These are phyloP conservation scores for Trametes gibbosa DNA, from an alignment of 768 basidiomycete genomes.

Conservation along the genomic window DNA sequence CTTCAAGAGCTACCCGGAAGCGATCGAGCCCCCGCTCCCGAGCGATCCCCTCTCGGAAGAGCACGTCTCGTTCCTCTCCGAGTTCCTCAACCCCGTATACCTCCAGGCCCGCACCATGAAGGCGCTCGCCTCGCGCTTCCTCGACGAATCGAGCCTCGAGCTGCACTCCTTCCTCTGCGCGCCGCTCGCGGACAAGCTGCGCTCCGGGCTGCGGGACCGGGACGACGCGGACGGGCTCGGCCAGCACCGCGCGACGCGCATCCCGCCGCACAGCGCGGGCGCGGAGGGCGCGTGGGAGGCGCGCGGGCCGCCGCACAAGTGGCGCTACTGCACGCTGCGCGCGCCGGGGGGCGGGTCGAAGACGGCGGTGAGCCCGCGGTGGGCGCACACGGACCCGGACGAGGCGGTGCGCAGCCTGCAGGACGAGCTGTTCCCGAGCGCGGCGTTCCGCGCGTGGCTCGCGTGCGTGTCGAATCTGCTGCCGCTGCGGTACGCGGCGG, in stretches of 20 bases:
- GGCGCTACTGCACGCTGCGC: constrained; percentile 80
- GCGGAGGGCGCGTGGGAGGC: constrained; percentile 54
- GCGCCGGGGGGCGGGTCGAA: constrained; percentile 33
- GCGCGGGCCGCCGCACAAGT: constrained; percentile 91
- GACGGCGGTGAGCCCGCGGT: constrained; percentile 49
- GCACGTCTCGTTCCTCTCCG: constrained; percentile 70
- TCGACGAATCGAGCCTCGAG: constrained; percentile 83
- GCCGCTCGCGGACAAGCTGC: constrained; percentile 65
- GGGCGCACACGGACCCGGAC: constrained; percentile 51
- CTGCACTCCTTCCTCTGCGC: constrained; percentile 81
- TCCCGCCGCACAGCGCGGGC: constrained; percentile 73
- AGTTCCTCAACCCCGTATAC: constrained; percentile 89
- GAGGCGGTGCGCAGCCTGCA: constrained; percentile 66
- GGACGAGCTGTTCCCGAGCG: constrained; percentile 72
- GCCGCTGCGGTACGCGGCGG: constrained; percentile 67
- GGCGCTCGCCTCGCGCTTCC: constrained; percentile 76
- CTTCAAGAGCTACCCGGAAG: constrained; percentile 47
- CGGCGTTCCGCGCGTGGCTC: constrained; percentile 92
- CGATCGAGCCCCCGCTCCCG: constrained; percentile 47
- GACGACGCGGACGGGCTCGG: constrained; percentile 65
- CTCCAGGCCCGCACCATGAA: constrained; percentile 79
- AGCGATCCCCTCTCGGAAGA: constrained; percentile 53
- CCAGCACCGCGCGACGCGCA: constrained; percentile 43
- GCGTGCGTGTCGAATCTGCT: constrained; percentile 67
- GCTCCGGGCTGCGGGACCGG: constrained; percentile 57